Base-by-base conservation (phyloP, 306 rosid species). In the Cucurbita argyrosperma region DNA sequence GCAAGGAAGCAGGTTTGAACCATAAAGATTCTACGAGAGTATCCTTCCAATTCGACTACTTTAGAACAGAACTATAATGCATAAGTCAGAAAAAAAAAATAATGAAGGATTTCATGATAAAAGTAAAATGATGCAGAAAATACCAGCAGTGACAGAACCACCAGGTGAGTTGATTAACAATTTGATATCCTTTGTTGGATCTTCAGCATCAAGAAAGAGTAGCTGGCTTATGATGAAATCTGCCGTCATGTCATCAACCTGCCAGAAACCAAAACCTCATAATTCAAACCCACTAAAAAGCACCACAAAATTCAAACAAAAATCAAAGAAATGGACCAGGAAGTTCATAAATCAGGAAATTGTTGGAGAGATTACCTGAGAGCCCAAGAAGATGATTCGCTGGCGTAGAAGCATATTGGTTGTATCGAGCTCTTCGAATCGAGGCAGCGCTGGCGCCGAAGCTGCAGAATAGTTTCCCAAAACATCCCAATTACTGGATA, bases 61-160 rank as follows among this genome's bases (percentile, higher is more conserved):
- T 66, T 15, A 43, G 5, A 66, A 43, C 5, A 66, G 5, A 45
- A 66, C 18, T 21, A 66, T 18, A 66, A 43, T 1, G 7, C 16
- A 35, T 38, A 12, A 16, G 19, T 38, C 43, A 30, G 18, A 13
- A 59, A 60, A 30, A 59, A 52, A 60, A 13, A 26, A 26, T 4
- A 63, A n/a, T n/a, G 0, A 63, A n/a, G 30, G 70, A 63, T 19
- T 45, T 18, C 18, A 43, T 38, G 72, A 66, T 19, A 15, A n/a
- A 40, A 39, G 40, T 39, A 21, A 57, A 23, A 21, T 1, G 23
- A 78, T 52, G 51, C 42, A 16, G 56, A 23, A 74, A 83, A 70
- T 90, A 93, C 97, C 95, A 71, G 98, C 92, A 76, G 98, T 93
- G 68, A 90, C 84, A 74, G 97, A 90, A 76, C 98, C 98, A 78